Conservation (phyloP, 2,329 filamentous ascomycete genomes). For the Ceratocystis ficicola region DNA sequence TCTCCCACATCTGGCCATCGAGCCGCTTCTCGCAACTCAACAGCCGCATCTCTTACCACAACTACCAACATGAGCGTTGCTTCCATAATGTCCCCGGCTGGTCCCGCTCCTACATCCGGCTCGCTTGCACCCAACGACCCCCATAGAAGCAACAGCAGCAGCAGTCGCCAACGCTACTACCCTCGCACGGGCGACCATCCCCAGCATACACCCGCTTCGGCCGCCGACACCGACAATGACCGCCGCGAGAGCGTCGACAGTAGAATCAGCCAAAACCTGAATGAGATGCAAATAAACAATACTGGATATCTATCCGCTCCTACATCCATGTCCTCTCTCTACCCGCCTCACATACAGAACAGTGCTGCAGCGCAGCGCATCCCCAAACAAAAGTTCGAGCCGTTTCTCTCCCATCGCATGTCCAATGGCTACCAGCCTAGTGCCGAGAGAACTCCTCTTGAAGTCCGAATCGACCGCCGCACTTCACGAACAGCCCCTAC, state of each 20-base stretch:
- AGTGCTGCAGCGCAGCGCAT: slow-evolving; percentile 61
- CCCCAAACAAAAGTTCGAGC: slow-evolving; percentile 41
- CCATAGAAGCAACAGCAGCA: too few relatives aligned
- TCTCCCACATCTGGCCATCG: slow-evolving; percentile 41
- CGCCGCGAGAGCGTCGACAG: slow-evolving; percentile 71
- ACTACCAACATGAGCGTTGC: slow-evolving; percentile 12
- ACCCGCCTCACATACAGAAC: slow-evolving; percentile 64
- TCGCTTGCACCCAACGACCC: slow-evolving; percentile 48
- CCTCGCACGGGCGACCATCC: slow-evolving; percentile 24
- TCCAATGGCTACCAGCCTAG: slow-evolving; percentile 54
- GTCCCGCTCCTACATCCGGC: slow-evolving; percentile 47
- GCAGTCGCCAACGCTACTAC: slow-evolving; percentile 35
- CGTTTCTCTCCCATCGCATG: slow-evolving; percentile 45
- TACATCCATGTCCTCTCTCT: slow-evolving; percentile 42
- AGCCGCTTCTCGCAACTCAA: slow-evolving; percentile 28
- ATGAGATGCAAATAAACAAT: slow-evolving; percentile 54
- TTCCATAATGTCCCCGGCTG: slow-evolving; percentile 35
- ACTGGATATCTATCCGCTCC: slow-evolving; percentile 26
- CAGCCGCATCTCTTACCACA: background rate
- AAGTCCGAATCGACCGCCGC: slow-evolving; percentile 31
- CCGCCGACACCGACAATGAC: slow-evolving; percentile 26
- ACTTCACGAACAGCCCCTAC: slow-evolving; percentile 56
- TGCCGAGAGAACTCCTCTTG: slow-evolving; percentile 45
- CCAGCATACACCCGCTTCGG: slow-evolving; percentile 25
- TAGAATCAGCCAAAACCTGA: slow-evolving; percentile 60